Conservation (phyloP, 805 yeast species). For the Debaryomyces castellii region DNA sequence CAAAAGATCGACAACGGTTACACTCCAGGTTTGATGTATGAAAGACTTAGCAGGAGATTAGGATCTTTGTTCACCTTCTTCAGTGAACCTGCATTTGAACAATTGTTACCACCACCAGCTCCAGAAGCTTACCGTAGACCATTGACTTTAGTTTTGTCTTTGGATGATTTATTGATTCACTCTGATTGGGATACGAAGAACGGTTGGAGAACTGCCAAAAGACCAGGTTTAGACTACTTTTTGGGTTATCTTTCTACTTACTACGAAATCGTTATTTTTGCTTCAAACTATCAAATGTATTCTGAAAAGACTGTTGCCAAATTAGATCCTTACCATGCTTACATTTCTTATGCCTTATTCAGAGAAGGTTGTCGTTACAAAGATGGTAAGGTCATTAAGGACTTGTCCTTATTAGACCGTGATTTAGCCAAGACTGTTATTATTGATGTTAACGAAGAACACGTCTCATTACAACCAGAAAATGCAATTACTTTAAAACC, state of each 20-base stretch:
- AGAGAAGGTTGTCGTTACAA: constrained; percentile 89
- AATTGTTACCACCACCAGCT: constrained; percentile 90
- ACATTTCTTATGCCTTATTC: constrained; percentile 80
- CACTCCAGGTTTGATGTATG: constrained; percentile 61
- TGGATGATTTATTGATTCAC: constrained; percentile 89
- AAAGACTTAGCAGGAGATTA: constrained; percentile 69
- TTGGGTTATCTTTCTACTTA: constrained; percentile 91
- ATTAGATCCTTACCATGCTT: constrained; percentile 91
- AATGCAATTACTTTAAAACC: constrained; percentile 83
- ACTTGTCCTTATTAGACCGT: constrained; percentile 85
- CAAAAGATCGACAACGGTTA: constrained; percentile 65
- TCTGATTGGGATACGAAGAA: constrained; percentile 86
- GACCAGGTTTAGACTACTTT: constrained; percentile 98
- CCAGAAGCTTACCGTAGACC: constrained; percentile 91
- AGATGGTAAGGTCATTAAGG: constrained; percentile 89
- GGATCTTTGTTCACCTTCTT: constrained; percentile 76
- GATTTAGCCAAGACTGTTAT: constrained; percentile 79
- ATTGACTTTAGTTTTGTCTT: constrained; percentile 79
- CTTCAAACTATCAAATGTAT: constrained; percentile 81
- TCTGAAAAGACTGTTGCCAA: constrained; percentile 82
- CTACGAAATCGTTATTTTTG: constrained; percentile 91
- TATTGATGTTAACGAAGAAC: constrained; percentile 73
- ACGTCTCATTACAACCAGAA: constrained; percentile 83
- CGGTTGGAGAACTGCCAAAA: constrained; percentile 98
- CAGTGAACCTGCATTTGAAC: constrained; percentile 91